Conservation (phyloP, 371 early-diverging fungal species). For the Synchytrium microbalum region DNA sequence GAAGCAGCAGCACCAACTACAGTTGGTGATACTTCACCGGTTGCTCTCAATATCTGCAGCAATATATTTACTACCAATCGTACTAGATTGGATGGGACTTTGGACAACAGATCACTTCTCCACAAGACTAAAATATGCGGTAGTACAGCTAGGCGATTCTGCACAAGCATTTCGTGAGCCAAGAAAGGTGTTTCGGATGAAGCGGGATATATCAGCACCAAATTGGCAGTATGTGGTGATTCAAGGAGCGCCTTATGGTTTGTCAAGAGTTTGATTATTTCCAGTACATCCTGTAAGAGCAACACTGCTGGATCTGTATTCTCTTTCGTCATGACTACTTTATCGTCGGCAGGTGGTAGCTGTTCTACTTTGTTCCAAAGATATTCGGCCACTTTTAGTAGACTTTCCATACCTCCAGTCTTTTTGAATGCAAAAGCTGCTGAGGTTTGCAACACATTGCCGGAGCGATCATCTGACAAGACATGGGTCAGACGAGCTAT, state of each 20-base stretch:
- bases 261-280: constrained; percentile 49
- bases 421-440: constrained; percentile 61
- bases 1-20: constrained; percentile 21
- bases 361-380: constrained; percentile 48
- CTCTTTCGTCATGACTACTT: constrained; percentile 17
- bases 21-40: constrained; percentile 46
- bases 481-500: constrained; percentile 9
- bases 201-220: constrained; percentile 29
- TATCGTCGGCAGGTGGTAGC: constrained; percentile 10
- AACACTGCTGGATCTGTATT: constrained; percentile 23
- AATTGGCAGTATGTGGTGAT: constrained; percentile 51
- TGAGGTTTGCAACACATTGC: constrained; percentile 50
- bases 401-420: constrained; percentile 47
- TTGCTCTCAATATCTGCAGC: constrained; percentile 60
- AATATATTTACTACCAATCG: constrained; percentile 49
- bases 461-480: constrained; percentile 33
- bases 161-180: constrained; percentile 57
- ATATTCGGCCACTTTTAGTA: constrained; percentile 45
- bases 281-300: constrained; percentile 51
- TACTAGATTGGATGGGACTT: constrained; percentile 42
- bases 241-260: constrained; percentile 59
- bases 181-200: constrained; percentile 54
- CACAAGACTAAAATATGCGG: constrained; percentile 46
- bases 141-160: constrained; percentile 45
- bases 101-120: constrained; percentile 15